A percentile compares a stretch with the other conserved stretches of the same genome.
These are phyloP conservation scores for Coemansia asiatica DNA, from an alignment of 192 early-diverging fungal species.

Conservation along the genomic window DNA sequence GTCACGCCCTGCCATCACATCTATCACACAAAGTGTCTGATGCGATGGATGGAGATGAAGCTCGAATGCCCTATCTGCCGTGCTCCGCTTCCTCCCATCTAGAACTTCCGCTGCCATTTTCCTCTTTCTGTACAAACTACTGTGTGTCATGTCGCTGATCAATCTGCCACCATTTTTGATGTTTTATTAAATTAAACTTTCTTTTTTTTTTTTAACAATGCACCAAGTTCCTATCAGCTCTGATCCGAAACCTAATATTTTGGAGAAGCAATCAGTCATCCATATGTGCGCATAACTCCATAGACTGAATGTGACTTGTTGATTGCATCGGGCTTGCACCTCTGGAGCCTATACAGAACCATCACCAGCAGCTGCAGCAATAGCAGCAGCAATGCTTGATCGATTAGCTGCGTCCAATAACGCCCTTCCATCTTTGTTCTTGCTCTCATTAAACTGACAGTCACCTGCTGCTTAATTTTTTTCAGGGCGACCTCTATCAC, in stretches of 20 bases:
- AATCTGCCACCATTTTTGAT: not conserved
- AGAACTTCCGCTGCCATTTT: constrained; percentile 10
- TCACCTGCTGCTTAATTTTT: not conserved
- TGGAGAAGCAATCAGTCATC: too few relatives aligned
- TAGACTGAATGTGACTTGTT: too few relatives aligned
- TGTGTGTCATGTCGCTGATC: not conserved
- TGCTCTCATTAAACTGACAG: too few relatives aligned
- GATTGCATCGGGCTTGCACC: too few relatives aligned
- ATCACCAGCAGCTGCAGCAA: too few relatives aligned
- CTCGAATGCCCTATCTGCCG: constrained; percentile 73
- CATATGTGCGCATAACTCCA: too few relatives aligned
- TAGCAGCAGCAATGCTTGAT: too few relatives aligned
- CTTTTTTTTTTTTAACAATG: not conserved
- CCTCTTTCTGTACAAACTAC: not conserved
- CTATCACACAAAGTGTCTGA: constrained; percentile 75
- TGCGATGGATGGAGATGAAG: constrained; percentile 76
- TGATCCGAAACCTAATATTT: too few relatives aligned
- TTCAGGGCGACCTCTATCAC: not conserved
- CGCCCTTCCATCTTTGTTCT: too few relatives aligned
- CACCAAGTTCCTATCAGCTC: not conserved
- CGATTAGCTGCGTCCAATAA: too few relatives aligned
- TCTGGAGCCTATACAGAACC: too few relatives aligned
- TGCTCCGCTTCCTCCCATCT: constrained; percentile 60
- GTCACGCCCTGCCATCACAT: constrained; percentile 78
- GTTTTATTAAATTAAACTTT: not conserved